Evolutionary conservation across 2,329 filamentous ascomycete genomes (phyloP), one percentile per base, ranked within the genome.

Genomic region (Penicillium palitans): DNA sequence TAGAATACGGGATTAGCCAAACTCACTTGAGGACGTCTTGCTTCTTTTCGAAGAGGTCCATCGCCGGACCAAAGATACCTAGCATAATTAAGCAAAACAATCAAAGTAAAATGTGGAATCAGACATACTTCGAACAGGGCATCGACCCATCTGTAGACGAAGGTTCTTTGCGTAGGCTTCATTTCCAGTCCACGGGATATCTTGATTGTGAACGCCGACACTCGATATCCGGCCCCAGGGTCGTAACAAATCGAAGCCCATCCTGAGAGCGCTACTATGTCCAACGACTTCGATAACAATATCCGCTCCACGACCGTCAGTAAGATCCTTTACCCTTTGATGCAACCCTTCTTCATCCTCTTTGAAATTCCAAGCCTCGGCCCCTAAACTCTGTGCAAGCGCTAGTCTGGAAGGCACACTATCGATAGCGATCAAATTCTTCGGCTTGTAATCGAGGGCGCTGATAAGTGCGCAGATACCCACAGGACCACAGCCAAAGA

Each of bases 391-490:
- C 70, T 80, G 82, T 13, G 92, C 92, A 42, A 90, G 79, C 44
- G 88, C 84, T 46, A 96, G 79, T 42, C 93, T 83, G 57, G 85
- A 86, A 2, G 87, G 84, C 1, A 96, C 85, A 27, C 87, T 87
- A 73, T 96, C 91, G 48, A 96, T 83, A 8, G 90, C 90, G 60
- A 95, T 87, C 1, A 96, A 76, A 65, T 89, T 81, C 70, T 86
- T 88, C 0, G 91, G 90, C 57, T 84, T 83, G 72, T 86, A 87
- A 66, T 90, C 85, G 15, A 88, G 78, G 6, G 90, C 88, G 55
- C 90, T 87, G 46, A 92, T 80, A 46, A 93, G 78, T n/a, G 91
- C 90, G 71, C 92, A 96, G 6, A 96, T 81, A 0, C 91, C 91
- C 1, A 96, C 88, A 0, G 88, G 88, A 0, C 92, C 92, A 68